Evolutionary conservation across 345 rosid genomes (phyloP), one percentile per base, ranked within the genome.

Genomic region (Orychophragmus violaceus): DNA sequence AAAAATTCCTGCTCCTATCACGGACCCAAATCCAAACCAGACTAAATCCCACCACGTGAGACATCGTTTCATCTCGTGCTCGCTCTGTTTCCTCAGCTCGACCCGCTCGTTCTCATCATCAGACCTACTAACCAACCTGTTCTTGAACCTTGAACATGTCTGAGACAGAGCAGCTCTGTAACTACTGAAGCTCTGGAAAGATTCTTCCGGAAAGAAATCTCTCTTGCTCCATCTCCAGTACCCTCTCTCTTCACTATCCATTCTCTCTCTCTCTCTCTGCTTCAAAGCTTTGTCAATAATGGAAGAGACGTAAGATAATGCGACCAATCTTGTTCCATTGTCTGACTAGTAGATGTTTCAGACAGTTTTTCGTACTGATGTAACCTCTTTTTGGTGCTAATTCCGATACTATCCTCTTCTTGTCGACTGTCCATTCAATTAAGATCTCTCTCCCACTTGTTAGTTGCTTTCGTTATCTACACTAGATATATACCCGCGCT

Each of bases 1-100:
- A 54, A 87, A 87, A 25, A 86, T 79, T 36, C 86, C 85, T 8
- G 92, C 84, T 46, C 92, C 87, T 62, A 86, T 59, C 8, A 87
- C 84, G 2, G 82, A 76, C 4, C 87, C 87, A 5, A 84, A 68
- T 2, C 92, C 89, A 5, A 85, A 87, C 85, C 90, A 87, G 44
- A 83, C 63, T 3, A 87, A 41, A 66, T 85, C 90, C 87, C 83
- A 83, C 95, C 90, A 85, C 3, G 70, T 82, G 11, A 87, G 80
- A 4, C 80, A 78, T 21, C 74, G 83, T 73, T 80, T 85, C 90
- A 87, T 80, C 51, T 80, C 80, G 35, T 83, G 41, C 17, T 73
- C 76, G 71, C 94, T 87, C n/a, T 80, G 75, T 24, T 78, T 82
- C 6, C 64, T 75, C 35, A 85, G 58, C 59, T 76, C 77, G 1